Percentiles rank a stretch among this genome's conserved stretches.
Conservation (phyloP, 83 land plant species). For the Picea abies region DNA sequence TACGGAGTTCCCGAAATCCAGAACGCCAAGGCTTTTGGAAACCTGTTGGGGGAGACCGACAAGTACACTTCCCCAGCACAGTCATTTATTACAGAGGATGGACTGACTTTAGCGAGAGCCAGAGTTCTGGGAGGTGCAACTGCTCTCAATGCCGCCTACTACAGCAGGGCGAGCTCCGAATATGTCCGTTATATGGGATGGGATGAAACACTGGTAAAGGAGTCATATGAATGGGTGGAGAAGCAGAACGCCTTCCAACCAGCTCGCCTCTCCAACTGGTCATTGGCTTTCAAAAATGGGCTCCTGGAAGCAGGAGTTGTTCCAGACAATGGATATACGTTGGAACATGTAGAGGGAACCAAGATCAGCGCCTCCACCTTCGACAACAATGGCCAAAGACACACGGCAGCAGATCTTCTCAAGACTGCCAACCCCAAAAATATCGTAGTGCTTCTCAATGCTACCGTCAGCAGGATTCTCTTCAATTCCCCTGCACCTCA, state of each 20-base stretch:
- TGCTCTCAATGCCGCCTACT: conserved; percentile 60
- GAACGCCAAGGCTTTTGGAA: not conserved
- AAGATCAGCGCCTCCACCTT: conserved; percentile 43
- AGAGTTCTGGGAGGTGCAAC: conserved; percentile 64
- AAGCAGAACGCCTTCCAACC: conserved; percentile 21
- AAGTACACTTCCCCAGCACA: conserved; percentile 32
- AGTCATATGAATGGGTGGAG: conserved; percentile 54
- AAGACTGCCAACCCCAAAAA: conserved; percentile 34
- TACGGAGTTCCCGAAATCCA: conserved; percentile 4
- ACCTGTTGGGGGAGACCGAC: not conserved
- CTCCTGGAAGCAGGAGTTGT: conserved; percentile 34
- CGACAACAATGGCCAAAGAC: conserved; percentile 35
- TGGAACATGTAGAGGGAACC: conserved; percentile 37
- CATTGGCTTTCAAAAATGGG: conserved; percentile 21
- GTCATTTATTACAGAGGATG: conserved; percentile 53
- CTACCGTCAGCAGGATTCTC: conserved; percentile 39
- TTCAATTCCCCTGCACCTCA: conserved; percentile 20
- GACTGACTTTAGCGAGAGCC: conserved; percentile 38
- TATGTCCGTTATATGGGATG: conserved; percentile 24
- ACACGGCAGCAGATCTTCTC: conserved; percentile 65
- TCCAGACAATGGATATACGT: conserved; percentile 41
- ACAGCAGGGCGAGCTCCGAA: conserved; percentile 36
- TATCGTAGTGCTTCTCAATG: conserved; percentile 36
- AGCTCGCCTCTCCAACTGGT: conserved; percentile 16
- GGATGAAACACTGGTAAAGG: conserved; percentile 33